These are phyloP conservation scores for Torulaspora franciscae DNA, from an alignment of 805 yeast genomes.

Conservation along the genomic window DNA sequence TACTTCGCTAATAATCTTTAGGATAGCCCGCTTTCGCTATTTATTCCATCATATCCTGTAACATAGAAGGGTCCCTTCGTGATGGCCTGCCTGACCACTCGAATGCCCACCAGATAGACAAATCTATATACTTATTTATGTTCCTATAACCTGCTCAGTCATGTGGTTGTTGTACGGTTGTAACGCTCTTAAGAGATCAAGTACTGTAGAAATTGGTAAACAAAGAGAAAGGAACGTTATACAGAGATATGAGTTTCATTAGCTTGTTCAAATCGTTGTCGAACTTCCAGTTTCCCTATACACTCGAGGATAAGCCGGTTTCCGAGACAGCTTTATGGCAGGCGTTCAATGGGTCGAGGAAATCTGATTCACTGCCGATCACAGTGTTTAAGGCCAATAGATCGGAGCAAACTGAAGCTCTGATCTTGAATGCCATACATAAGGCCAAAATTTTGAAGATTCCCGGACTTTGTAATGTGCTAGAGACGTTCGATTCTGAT, in stretches of 20 bases:
- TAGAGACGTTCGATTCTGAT: slow-evolving; percentile 30
- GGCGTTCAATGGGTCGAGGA: slow-evolving; percentile 27
- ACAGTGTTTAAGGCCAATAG: slow-evolving; percentile 27
- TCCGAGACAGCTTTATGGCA: slow-evolving; percentile 27
- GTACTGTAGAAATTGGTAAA: background rate
- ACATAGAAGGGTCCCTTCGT: background rate
- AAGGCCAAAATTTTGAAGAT: slow-evolving; percentile 28
- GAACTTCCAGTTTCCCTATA: slow-evolving; percentile 33
- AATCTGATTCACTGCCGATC: slow-evolving; percentile 28
- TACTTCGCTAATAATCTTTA: slow-evolving; percentile 19
- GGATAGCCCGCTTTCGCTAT: background rate
- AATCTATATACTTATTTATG: slow-evolving; percentile 8
- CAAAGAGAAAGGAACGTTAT: background rate
- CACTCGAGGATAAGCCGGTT: slow-evolving; percentile 22
- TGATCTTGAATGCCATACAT: slow-evolving; percentile 26
- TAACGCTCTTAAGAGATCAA: slow-evolving; percentile 2
- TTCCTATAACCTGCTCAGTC: slow-evolving; percentile 2
- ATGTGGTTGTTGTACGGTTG: slow-evolving; percentile 5
- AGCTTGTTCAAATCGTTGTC: slow-evolving; percentile 31
- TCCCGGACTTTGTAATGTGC: slow-evolving; percentile 31
- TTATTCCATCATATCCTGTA: slow-evolving; percentile 1
- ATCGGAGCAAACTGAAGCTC: slow-evolving; percentile 12
- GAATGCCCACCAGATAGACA: slow-evolving; percentile 4
- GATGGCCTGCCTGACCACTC: background rate
- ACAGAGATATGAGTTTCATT: slow-evolving; percentile 27